Base-by-base conservation (phyloP, 768 basidiomycete species). In the Kwoniella sp. region DNA sequence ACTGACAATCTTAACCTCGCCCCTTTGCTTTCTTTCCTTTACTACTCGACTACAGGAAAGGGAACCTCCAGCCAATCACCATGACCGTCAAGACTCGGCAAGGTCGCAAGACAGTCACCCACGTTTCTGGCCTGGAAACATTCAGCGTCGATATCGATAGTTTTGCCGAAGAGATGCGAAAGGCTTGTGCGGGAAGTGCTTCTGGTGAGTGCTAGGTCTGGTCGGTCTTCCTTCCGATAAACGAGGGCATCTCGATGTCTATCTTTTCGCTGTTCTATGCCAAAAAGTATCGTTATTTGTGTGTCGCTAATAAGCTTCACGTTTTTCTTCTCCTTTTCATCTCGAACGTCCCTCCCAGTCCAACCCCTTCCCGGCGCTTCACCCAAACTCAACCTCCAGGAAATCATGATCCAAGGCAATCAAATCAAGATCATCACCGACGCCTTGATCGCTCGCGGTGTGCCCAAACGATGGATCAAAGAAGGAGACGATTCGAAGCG, bases 401-500 rank as follows among this genome's bases (percentile, higher is more conserved):
- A 93, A 72, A 87, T 96, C 9, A 82, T 90, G 67, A 88, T 95
- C 0, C 93, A 95, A 74, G 93, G 93, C 1, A 90, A 90, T 67
- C 92, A 95, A 72, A 83, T 84, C 22, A 85, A 85, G 68, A 82
- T 83, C 1, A 88, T 92, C 12, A 82, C 84, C 11, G 89, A 90
- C 4, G 85, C 91, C 65, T 77, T 96, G 45, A 77, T 85, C 2
- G 84, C 82, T 25, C 86, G 85, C 68, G 91, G 93, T 0, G 85
- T 94, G 31, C 91, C 92, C 28, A 90, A 89, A 82, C 85, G 84
- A 73, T 94, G 90, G 90, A 89, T 94, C 57, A 86, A 87, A 74
- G 81, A 84, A 1, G 76, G 57, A 22, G 65, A 61, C 20, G 65
- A 61, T 55, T 57, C 58, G 26, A 56, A 61, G 54, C 60, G 58